Base-by-base conservation (phyloP, 129 eudicot genomes). In the Lactuca saligna region DNA sequence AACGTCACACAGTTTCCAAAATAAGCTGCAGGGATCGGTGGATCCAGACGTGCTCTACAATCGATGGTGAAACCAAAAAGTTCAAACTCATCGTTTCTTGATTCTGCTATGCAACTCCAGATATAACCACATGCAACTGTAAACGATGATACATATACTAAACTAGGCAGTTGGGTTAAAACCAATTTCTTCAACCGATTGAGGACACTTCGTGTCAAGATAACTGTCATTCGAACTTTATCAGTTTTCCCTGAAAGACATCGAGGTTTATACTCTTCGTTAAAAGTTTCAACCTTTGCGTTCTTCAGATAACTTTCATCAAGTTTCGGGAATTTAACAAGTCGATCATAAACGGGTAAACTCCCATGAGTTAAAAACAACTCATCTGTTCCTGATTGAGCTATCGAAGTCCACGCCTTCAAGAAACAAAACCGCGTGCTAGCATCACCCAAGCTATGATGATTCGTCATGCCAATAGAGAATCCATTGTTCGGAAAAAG, bases 101-200 rank as follows among this genome's bases (percentile, higher is more conserved):
- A 16, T 16, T 54, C 48, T 3, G 66, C 79, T 3, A 81, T 13
- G 29, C 82, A 76, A 25, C 58, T 68, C 85, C 85, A 81, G 1
- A 56, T 63, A 55, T 71, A 57, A 17, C 29, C 29, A 25, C 29
- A 25, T 25, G 29, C 29, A 25, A 25, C 29, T 25, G 29, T 25
- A 25, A 25, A 25, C 1, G 29, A 25, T 25, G 29, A 25, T 25
- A 25, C 29, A 25, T 25, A 25, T 25, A 25, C 29, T 25, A 25
- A 25, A 25, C 2, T 25, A 25, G 29, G 29, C 29, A 25, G 29
- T 25, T 25, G 29, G 29, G 29, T 25, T 25, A 2, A 25, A 25
- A 25, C 29, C 29, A 25, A 25, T 25, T 25, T 25, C 29, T 25
- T 25, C 29, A 25, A 25, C 29, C 29, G 29, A 25, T 44, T 44